Evolutionary conservation across 371 early-diverging fungal species (phyloP).

Genomic region (Syncephalastrum racemosum): DNA sequence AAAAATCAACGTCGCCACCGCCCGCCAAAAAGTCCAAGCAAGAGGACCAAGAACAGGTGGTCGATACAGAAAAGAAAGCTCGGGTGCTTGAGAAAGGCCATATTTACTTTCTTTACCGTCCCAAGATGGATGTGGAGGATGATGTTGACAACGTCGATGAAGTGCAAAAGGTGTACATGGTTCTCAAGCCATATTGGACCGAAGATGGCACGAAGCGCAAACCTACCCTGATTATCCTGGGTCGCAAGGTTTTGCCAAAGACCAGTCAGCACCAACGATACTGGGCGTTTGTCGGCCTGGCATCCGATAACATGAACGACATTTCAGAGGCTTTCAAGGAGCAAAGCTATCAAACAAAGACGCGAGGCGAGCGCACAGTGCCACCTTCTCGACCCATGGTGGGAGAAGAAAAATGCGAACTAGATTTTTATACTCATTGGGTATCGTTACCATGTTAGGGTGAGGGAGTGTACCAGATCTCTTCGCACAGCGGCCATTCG

Average conservation of each 20-base stretch:
- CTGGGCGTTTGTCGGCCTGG: conserved; percentile 44
- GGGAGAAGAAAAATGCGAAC: conserved; percentile 4
- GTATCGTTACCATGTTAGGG: conserved; percentile 14
- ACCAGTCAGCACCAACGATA: conserved; percentile 20
- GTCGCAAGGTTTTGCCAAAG: conserved; percentile 28
- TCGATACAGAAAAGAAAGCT: conserved; percentile 9
- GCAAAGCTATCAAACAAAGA: conserved; percentile 42
- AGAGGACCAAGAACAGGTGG: conserved; percentile 3
- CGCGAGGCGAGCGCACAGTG: conserved; percentile 34
- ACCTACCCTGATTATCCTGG: conserved; percentile 34
- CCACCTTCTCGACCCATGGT: conserved; percentile 34
- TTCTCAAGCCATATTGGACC: conserved; percentile 39
- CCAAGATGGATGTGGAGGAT: conserved; percentile 32
- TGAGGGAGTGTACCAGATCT: conserved; percentile 33
- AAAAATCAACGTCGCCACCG: conserved; percentile 1
- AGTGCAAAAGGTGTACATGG: conserved; percentile 39
- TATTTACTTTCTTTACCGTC: conserved; percentile 49
- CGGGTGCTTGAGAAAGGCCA: conserved; percentile 31
- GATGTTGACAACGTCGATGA: conserved; percentile 24
- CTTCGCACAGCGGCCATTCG: conserved; percentile 26
- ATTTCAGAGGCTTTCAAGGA: conserved; percentile 26
- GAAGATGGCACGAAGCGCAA: conserved; percentile 15
- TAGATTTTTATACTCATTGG: neutral
- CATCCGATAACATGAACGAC: conserved; percentile 24
- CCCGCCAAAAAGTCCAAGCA: conserved; percentile 8